phyloP scores from a whole-genome alignment of 2,329 filamentous ascomycete genomes.

The Neophaeococcomyces aloes region DNA sequence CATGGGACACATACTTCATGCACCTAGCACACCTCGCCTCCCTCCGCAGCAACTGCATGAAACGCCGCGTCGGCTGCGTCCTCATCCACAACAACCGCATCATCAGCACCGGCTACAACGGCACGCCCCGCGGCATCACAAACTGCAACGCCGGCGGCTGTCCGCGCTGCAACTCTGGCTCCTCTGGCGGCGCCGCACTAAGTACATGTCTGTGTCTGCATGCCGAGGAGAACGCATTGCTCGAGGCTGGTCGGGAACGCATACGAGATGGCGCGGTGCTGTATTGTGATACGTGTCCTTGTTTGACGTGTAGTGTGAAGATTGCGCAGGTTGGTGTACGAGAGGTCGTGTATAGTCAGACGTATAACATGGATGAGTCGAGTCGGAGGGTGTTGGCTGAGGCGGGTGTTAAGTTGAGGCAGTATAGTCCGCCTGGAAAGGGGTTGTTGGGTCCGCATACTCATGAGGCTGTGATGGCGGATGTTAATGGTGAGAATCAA shows the following conservation, averaged over 20 bases:
- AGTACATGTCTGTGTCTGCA: constrained; percentile 93
- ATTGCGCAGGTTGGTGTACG: constrained; percentile 92
- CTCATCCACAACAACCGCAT: constrained; percentile 71
- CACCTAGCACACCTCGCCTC: constrained; percentile 83
- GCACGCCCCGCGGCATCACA: constrained; percentile 75
- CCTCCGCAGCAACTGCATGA: constrained; percentile 94
- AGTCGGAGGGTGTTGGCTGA: constrained; percentile 72
- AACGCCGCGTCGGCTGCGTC: constrained; percentile 87
- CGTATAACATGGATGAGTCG: constrained; percentile 86
- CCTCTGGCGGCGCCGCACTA: constrained; percentile 59
- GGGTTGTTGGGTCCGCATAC: constrained; percentile 12
- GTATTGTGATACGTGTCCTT: constrained; percentile 95
- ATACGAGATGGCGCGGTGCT: constrained; percentile 72
- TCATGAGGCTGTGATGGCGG: background rate
- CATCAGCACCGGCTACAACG: constrained; percentile 93
- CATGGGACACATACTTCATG: constrained; percentile 99
- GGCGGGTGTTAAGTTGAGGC: constrained; percentile 72
- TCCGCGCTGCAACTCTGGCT: constrained; percentile 64
- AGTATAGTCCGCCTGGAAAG: constrained; percentile 45
- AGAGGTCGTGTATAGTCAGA: constrained; percentile 88
- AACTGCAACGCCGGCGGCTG: constrained; percentile 95
- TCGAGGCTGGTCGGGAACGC: constrained; percentile 86
- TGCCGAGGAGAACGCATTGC: constrained; percentile 90
- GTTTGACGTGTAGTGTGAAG: constrained; percentile 95
- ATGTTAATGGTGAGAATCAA: constrained; percentile 5